phyloP scores from a whole-genome alignment of 441 rosid species.

The Dalechampia spathulata region DNA sequence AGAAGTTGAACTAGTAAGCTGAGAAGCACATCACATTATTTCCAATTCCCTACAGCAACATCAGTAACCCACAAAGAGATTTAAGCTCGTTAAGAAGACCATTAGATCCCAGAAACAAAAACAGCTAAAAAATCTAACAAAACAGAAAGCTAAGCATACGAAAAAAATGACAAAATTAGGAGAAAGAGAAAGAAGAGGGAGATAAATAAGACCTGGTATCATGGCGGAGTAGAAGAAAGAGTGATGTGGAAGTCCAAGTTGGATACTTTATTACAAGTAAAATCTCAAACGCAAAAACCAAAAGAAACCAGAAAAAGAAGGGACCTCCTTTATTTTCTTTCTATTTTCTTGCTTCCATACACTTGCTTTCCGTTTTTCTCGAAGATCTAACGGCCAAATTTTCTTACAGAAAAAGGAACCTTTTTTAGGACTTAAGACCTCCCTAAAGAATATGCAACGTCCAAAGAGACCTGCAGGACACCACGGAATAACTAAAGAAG shows the following conservation, averaged over 20 bases:
- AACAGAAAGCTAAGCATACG: not conserved
- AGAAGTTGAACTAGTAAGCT: not conserved
- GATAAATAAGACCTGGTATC: constrained; percentile 44
- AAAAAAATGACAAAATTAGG: not conserved
- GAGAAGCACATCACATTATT: not conserved
- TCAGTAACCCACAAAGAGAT: not conserved
- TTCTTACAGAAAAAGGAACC: no score
- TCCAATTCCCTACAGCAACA: not conserved
- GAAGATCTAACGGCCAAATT: constrained; percentile 29
- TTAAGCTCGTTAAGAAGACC: not conserved
- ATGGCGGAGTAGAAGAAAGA: constrained; percentile 30
- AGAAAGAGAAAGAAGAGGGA: constrained; percentile 7
- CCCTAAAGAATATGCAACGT: not conserved
- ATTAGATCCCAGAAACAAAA: constrained; percentile 3
- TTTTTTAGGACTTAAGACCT: not conserved
- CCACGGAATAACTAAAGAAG: not conserved
- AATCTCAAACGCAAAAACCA: no score
- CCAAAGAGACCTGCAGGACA: not conserved
- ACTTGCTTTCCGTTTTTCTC: not conserved
- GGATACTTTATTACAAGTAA: constrained; percentile 30
- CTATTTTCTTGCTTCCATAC: not conserved
- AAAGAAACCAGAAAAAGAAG: constrained; percentile 9
- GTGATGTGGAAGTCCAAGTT: constrained; percentile 64
- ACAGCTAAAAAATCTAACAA: not conserved
- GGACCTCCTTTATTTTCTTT: not conserved